Evolutionary conservation across 1,139 yeast species (phyloP), one percentile per base, ranked within the genome.

Genomic region (Taphrina betulina): DNA sequence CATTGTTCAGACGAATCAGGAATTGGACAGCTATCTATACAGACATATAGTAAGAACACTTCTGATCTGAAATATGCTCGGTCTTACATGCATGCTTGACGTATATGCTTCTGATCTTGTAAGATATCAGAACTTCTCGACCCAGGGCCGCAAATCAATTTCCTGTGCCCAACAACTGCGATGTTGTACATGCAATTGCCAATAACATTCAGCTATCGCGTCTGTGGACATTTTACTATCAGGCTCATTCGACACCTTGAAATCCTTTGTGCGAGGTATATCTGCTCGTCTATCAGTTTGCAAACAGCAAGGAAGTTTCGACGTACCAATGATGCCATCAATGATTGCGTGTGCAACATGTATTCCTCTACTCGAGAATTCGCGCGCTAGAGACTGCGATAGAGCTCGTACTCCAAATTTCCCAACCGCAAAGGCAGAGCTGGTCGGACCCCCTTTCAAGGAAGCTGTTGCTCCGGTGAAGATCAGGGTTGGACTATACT

Each of bases 391-490:
- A 5, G 59, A 48, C 35, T 57, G 60, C 3, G 54, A 28, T 10
- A 60, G 51, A 2, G 58, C 61, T n/a, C 62, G 54, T 22, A 59
- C 55, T 2, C 56, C 60, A 37, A 36, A 59, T 29, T 60, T 60
- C 3, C 58, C 61, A 8, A 57, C 17, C 5, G 62, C 43, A 34
- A 60, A 60, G 14, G 52, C 53, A 20, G 57, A 28, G 53, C 56
- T 57, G 33, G 45, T 45, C 7, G 62, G 59, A 20, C 58, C 60
- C 8, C 60, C 57, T 35, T 59, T 60, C 34, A 33, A 43, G 3
- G 60, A 57, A 7, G 62, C 62, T 2, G 62, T 60, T 10, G 62
- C 62, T 8, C 62, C 62, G 3, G 62, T 60, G 44, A 48, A 60
- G 31, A 60, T 23, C 28, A 60, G 44, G 5, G 61, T 46, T 3